Conservation (phyloP, 352 stramenopile genomes). For the Pythium periplocum region DNA sequence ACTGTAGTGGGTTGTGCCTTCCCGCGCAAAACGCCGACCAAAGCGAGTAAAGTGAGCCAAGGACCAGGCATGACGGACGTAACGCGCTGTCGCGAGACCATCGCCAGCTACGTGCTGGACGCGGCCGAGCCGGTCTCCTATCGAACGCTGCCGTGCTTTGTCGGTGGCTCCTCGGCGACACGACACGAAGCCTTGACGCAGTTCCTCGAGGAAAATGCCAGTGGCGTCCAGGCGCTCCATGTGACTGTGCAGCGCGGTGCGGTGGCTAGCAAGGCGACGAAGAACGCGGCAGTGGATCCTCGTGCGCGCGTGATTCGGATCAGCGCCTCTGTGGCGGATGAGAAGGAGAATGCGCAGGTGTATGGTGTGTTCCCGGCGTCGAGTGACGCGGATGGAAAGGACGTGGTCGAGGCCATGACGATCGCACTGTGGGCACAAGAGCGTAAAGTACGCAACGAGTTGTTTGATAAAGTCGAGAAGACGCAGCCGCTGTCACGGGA, state of each 20-base stretch:
- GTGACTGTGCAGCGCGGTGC: constrained; percentile 31
- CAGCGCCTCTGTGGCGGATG: constrained; percentile 1
- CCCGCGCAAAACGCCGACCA: constrained; percentile 11
- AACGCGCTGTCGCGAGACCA: constrained; percentile 49
- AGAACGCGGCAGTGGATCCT: constrained; percentile 21
- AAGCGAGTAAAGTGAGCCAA: too few species aligned
- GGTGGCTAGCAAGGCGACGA: background rate
- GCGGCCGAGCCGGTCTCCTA: constrained; percentile 47
- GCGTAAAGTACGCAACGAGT: constrained; percentile 49
- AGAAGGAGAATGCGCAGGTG: constrained; percentile 22
- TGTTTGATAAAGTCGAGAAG: constrained; percentile 35
- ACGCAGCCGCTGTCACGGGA: constrained; percentile 30
- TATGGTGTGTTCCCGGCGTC: constrained; percentile 50
- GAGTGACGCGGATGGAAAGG: constrained; percentile 1
- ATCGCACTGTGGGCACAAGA: constrained; percentile 54
- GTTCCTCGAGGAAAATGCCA: constrained; percentile 30
- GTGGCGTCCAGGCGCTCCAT: constrained; percentile 32
- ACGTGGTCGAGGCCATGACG: constrained; percentile 17
- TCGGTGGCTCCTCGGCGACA: constrained; percentile 6
- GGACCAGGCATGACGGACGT: constrained; percentile 6
- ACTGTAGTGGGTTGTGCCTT: constrained; percentile 3
- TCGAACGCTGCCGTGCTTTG: constrained; percentile 28
- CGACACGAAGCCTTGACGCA: constrained; percentile 25
- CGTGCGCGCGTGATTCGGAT: constrained; percentile 44
- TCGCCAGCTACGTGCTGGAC: constrained; percentile 50